Evolutionary conservation across 192 early-diverging fungal species (phyloP).

Genomic region (Helicostylum pulchrum): DNA sequence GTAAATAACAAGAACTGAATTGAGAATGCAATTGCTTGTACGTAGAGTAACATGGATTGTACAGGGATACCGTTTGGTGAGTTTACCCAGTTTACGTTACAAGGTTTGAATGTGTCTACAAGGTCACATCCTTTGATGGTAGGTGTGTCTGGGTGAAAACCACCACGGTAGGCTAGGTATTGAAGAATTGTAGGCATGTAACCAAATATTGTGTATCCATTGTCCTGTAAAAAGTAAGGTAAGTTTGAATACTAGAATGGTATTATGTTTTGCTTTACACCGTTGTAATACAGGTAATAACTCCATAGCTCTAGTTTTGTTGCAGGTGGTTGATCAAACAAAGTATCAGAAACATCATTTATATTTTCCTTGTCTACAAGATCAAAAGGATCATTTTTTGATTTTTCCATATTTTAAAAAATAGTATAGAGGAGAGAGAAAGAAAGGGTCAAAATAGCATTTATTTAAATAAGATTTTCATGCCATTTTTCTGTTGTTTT

Average conservation of each 20-base stretch:
- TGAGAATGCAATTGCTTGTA: constrained; percentile 30
- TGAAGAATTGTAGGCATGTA: constrained; percentile 18
- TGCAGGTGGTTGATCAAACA: constrained; percentile 19
- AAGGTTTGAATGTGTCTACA: constrained; percentile 7
- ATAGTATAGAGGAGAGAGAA: not conserved
- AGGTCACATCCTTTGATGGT: constrained; percentile 3
- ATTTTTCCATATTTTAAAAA: not conserved
- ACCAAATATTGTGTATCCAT: constrained; percentile 18
- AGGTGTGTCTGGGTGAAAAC: constrained; percentile 8
- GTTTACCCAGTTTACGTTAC: constrained; percentile 5
- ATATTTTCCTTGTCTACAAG: constrained; percentile 1
- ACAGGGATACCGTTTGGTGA: constrained; percentile 17
- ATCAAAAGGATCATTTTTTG: constrained; percentile 10
- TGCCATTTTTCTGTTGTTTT: no score
- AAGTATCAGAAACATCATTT: no score
- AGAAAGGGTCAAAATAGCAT: not conserved
- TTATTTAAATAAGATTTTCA: no score
- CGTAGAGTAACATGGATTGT: constrained; percentile 30
- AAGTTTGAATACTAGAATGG: not conserved
- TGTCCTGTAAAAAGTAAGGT: not conserved
- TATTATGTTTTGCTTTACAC: constrained; percentile 10
- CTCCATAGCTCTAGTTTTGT: constrained; percentile 27
- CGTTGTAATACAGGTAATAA: constrained; percentile 38
- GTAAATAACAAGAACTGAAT: constrained; percentile 29
- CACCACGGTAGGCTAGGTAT: constrained; percentile 10